Conservation (phyloP, 768 basidiomycete species). For the Rhodotorula toruloides region DNA sequence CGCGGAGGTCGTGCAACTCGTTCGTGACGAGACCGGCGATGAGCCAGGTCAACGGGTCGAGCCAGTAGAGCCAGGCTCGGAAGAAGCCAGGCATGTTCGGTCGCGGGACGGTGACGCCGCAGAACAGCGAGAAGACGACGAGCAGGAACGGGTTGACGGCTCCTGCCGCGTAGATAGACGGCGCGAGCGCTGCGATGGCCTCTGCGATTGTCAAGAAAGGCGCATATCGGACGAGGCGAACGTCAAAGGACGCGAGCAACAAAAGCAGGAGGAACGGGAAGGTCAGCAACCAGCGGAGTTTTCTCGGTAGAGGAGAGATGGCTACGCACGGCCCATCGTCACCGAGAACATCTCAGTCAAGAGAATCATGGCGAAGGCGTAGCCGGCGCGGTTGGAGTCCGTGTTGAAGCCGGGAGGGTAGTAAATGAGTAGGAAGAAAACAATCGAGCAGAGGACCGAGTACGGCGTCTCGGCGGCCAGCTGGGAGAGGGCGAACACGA, state of each 20-base stretch:
- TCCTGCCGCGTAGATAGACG: conserved; percentile 71
- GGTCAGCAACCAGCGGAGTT: neutral
- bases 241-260: too few species aligned
- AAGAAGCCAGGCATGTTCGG: conserved; percentile 63
- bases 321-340: conserved; percentile 50
- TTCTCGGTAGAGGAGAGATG: neutral
- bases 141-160: conserved; percentile 72
- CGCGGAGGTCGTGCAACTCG: conserved; percentile 65
- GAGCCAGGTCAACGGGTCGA: conserved; percentile 62
- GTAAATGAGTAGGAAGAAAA: conserved; percentile 62
- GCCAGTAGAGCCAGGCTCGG: conserved; percentile 70
- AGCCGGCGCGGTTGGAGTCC: conserved; percentile 44
- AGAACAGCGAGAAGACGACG: conserved; percentile 56
- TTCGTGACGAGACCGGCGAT: conserved; percentile 70
- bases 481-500: conserved; percentile 77
- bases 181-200: conserved; percentile 67
- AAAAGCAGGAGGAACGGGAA: too few species aligned
- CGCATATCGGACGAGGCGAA: too few species aligned
- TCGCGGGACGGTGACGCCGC: conserved; percentile 72
- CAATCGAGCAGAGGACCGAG: conserved; percentile 61
- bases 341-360: conserved; percentile 58
- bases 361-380: conserved; percentile 47
- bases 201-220: too few species aligned
- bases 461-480: conserved; percentile 76
- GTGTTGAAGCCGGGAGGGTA: conserved; percentile 46